Conservation (phyloP, 2,329 filamentous ascomycete species). For the Epichloe amarillans region DNA sequence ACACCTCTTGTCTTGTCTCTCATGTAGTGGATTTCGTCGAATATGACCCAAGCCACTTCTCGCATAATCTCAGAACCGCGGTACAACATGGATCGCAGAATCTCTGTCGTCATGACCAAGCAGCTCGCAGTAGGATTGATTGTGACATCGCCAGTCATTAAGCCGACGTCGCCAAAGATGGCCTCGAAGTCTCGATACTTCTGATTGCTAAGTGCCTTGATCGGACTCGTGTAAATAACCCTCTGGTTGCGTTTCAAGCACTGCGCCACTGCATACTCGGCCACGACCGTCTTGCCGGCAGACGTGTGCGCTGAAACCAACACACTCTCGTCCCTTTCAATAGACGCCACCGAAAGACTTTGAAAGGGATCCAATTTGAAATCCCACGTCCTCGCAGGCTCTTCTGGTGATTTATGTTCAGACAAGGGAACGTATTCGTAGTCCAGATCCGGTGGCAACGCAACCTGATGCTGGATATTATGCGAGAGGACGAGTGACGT, state of each 20-base stretch:
- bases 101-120: slow-evolving; percentile 98
- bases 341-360: slow-evolving; percentile 84
- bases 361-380: slow-evolving; percentile 98
- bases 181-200: slow-evolving; percentile 95
- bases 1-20: slow-evolving; percentile 88
- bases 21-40: slow-evolving; percentile 98
- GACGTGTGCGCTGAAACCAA: slow-evolving; percentile 94
- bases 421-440: slow-evolving; percentile 94
- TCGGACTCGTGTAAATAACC: slow-evolving; percentile 98
- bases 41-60: slow-evolving; percentile 95
- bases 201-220: slow-evolving; percentile 97
- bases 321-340: slow-evolving; percentile 91
- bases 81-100: slow-evolving; percentile 97
- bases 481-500: slow-evolving; percentile 75
- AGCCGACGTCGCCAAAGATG: slow-evolving; percentile 89
- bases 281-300: slow-evolving; percentile 95
- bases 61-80: slow-evolving; percentile 98
- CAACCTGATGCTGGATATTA: slow-evolving; percentile 97
- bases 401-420: slow-evolving; percentile 77
- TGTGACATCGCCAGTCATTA: slow-evolving; percentile 98
- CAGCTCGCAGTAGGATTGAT: slow-evolving; percentile 98
- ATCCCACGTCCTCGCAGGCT: slow-evolving; percentile 70
- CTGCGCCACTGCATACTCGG: slow-evolving; percentile 95
- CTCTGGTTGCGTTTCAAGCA: slow-evolving; percentile 94
- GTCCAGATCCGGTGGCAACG: slow-evolving; percentile 82